phyloP scores from a whole-genome alignment of 23 red algal species.

The Chondrus crispus region DNA sequence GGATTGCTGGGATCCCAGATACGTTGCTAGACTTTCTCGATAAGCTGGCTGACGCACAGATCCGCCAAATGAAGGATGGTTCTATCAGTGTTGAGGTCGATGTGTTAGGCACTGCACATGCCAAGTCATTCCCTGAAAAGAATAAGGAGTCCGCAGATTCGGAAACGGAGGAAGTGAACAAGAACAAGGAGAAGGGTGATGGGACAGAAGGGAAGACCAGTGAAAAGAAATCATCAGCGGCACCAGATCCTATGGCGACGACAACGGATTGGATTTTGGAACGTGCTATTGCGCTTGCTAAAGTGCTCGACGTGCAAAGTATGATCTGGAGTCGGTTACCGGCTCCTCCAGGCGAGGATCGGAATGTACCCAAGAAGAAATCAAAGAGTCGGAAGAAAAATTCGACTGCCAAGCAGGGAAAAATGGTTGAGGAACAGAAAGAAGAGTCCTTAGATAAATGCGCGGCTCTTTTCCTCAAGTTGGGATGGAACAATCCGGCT shows the following conservation, averaged over 20 bases:
- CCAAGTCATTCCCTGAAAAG: neutral
- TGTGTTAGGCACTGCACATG: neutral
- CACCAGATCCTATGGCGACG: neutral
- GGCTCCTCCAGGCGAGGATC: conserved; percentile 27
- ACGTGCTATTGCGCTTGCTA: conserved; percentile 46
- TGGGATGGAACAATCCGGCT: conserved; percentile 41
- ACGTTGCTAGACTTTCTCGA: conserved; percentile 27
- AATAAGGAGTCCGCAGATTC: neutral
- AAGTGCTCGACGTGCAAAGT: conserved; percentile 7
- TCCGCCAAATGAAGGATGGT: neutral
- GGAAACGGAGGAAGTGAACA: neutral
- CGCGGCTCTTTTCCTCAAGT: neutral
- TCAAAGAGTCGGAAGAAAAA: neutral
- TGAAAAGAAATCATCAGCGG: neutral
- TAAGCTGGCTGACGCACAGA: conserved; percentile 8
- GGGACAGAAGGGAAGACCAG: neutral
- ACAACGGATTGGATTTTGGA: conserved; percentile 34
- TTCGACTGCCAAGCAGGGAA: neutral
- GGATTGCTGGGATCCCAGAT: conserved; percentile 20
- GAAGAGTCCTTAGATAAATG: conserved; percentile 14
- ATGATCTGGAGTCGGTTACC: conserved; percentile 20
- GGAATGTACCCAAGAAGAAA: neutral
- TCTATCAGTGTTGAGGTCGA: conserved; percentile 28
- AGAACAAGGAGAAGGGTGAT: neutral
- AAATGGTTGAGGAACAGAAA: neutral